These are phyloP conservation scores for Podosphaera aphanis DNA, from an alignment of 2,329 filamentous ascomycete genomes.

Conservation along the genomic window DNA sequence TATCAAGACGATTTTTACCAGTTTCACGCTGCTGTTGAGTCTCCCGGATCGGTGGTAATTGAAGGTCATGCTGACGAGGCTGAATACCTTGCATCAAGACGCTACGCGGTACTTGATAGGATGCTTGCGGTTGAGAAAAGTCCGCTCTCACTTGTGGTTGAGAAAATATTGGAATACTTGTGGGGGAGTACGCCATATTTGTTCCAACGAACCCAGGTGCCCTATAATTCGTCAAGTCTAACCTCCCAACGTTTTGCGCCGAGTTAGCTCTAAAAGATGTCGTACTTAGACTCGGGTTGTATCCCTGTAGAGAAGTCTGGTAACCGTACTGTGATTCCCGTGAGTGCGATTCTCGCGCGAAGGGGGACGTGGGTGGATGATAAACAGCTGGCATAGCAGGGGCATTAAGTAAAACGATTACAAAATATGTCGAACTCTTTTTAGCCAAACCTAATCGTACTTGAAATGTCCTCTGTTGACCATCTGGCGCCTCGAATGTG, in stretches of 20 bases:
- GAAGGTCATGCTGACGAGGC: constrained; percentile 17
- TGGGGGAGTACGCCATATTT: constrained; percentile 13
- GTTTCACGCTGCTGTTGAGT: constrained; percentile 21
- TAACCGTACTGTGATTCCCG: constrained; percentile 15
- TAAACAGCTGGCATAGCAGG: constrained; percentile 10
- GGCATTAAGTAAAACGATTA: constrained; percentile 22
- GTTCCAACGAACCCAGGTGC: constrained; percentile 7
- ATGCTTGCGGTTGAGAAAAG: constrained; percentile 17
- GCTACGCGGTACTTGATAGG: constrained; percentile 30
- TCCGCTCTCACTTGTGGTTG: constrained; percentile 23
- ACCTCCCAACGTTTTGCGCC: constrained; percentile 8
- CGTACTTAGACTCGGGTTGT: constrained; percentile 6
- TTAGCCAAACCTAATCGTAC: constrained; percentile 34
- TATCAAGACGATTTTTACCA: constrained; percentile 30
- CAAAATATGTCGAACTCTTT: constrained; percentile 37
- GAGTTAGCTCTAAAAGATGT: constrained; percentile 9
- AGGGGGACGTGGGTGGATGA: constrained; percentile 11
- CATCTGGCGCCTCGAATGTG: constrained; percentile 28
- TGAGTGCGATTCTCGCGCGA: constrained; percentile 10
- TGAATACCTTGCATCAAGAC: constrained; percentile 20
- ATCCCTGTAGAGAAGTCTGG: constrained; percentile 11
- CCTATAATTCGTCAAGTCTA: constrained; percentile 11
- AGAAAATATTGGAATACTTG: constrained; percentile 23
- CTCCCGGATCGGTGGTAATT: constrained; percentile 20
- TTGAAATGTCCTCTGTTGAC: constrained; percentile 25